These are phyloP conservation scores for Colletotrichum graminicola DNA, from an alignment of 2,329 filamentous ascomycete species.

Conservation along the genomic window DNA sequence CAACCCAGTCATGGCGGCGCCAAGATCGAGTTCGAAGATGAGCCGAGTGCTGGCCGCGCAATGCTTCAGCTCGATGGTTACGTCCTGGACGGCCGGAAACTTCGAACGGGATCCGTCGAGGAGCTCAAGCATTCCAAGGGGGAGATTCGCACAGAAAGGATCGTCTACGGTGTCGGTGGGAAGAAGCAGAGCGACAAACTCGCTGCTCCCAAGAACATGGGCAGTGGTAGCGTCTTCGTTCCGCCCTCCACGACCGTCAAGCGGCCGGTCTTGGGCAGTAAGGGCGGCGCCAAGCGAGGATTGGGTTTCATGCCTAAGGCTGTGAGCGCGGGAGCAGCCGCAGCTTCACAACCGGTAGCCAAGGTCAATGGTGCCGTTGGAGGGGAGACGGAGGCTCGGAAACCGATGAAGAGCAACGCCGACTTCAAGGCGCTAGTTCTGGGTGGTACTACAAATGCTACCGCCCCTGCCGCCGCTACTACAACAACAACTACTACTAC, in stretches of 20 bases:
- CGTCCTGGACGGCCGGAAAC: slow-evolving; percentile 65
- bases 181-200: slow-evolving; percentile 43
- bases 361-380: slow-evolving; percentile 47
- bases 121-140: slow-evolving; percentile 67
- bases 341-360: slow-evolving; percentile 24
- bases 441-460: slow-evolving; percentile 15
- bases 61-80: slow-evolving; percentile 69
- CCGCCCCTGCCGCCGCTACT: background rate
- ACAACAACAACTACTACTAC: background rate
- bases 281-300: slow-evolving; percentile 55
- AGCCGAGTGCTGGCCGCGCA: slow-evolving; percentile 78
- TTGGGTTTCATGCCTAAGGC: slow-evolving; percentile 57
- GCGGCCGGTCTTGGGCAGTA: slow-evolving; percentile 55
- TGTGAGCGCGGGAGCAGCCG: slow-evolving; percentile 33
- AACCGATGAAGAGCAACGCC: slow-evolving; percentile 64
- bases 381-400: slow-evolving; percentile 42
- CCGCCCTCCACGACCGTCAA: slow-evolving; percentile 58
- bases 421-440: slow-evolving; percentile 70
- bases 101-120: slow-evolving; percentile 66
- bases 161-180: slow-evolving; percentile 53
- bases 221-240: slow-evolving; percentile 53
- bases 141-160: slow-evolving; percentile 57
- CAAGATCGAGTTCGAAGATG: slow-evolving; percentile 83
- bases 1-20: slow-evolving; percentile 87
- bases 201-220: slow-evolving; percentile 47